Base-by-base conservation (phyloP, 495 filamentous ascomycete species). In the Glonium stellatum region DNA sequence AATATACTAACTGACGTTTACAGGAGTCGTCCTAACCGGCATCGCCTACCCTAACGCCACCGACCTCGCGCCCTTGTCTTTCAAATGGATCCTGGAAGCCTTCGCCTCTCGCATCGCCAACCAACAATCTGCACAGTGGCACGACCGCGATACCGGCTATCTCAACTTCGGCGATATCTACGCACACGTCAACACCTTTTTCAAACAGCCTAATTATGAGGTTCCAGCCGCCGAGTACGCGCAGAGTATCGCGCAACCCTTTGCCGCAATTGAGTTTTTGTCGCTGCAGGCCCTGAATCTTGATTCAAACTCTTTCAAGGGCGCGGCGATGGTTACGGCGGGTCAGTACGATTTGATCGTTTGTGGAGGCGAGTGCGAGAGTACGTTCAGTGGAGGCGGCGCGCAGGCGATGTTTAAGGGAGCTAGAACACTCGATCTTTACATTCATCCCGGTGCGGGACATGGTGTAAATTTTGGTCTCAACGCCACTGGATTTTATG, bases 331-430 rank as follows among this genome's bases (percentile, higher is more conserved):
- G 41, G 59, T 72, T 8, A 64, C 67, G 9, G 64, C 59, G 47
- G 72, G 72, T 23, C 65, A 71, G 63, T 61, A 62, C 47, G 72
- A 74, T 61, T 47, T 68, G 11, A 39, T 69, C 11, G 50, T 69
- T 54, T 74, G 72, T 55, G 56, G 63, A 9, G 67, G 68, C 10
- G 63, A 74, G 48, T 67, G 60, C 44, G 49, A 53, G 23, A 46
- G 27, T 22, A 58, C 60, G 18, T 69, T 62, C 56, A 54, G 53
- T 54, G 49, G 51, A 13, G 62, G 42, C 11, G 50, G 23, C n/a
- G 18, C 52, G 21, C 42, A 62, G 35, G 15, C 35, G 22, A 25
- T 54, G 3, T 65, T 54, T 23, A 19, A 31, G n/a, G 41, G 39
- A 0, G 46, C 59, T 21, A 64, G 46, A 31, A 35, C 27, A 0